Base-by-base conservation (phyloP, 345 rosid genomes). In the Brassica juncea region DNA sequence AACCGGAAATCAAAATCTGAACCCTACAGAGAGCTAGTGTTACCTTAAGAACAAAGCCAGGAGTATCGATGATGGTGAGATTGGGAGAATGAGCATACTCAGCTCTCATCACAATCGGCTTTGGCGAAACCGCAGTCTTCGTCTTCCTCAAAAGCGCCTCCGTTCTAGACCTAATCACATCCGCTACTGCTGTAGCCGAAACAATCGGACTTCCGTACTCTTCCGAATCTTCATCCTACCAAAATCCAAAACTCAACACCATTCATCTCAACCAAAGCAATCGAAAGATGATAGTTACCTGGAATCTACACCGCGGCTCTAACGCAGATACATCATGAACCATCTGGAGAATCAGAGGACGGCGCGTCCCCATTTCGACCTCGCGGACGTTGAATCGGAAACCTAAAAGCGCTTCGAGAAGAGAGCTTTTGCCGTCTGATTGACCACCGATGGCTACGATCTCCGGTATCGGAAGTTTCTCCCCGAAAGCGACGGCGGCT, bases 1-100 rank as follows among this genome's bases (percentile, higher is more conserved):
- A 42, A 42, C 54, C 54, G 19, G 1, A 49, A 49, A 49, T 49
- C 16, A n/a, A 49, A 49, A 42, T 3, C 47, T 39, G 3, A 39
- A 8, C 10, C 44, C 44, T 37, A 2, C 0, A 11, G 54, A 8
- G 27, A 67, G 70, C 15, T 57, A 90, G 95, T 65, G 70, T 11
- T 58, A 91, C 99, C 97, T 94, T 93, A 21, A 95, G 94, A 80
- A 95, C 97, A 84, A 95, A 95, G 1, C 99, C 99, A 8, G 99
- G 99, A 35, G 98, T 95, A 79, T 95, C 98, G 55, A 95, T 93
- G 11, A 95, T 91, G 42, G 99, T 95, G 47, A 95, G 88, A 81
- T 93, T 95, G 54, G 99, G 99, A 68, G 91, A 95, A 84, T 93
- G 97, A 32, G 98, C 99, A 82, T 89, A 95, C 65, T 95, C 99